Evolutionary conservation across 129 eudicot species (phyloP), one percentile per base, ranked within the genome.

Genomic region (Artemisia annua): DNA sequence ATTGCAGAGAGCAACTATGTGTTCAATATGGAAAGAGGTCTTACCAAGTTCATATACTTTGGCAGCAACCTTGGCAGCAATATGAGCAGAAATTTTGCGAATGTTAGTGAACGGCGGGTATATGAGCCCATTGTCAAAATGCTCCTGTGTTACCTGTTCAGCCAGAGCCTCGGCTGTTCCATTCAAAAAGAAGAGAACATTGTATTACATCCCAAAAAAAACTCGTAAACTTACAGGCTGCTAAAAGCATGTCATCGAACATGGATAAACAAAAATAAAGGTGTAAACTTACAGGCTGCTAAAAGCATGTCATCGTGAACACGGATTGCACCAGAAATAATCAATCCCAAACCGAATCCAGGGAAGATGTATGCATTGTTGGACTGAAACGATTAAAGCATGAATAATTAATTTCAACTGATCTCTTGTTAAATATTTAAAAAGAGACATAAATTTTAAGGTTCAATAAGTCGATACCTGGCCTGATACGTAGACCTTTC

Each of bases 281-380:
- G 20, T 44, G 60, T 43, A 51, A 70, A 85, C 98, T 93, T 84
- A 93, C 98, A 89, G 63, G 98, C 98, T 50, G 87, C 98, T 75
- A 93, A 81, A 65, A 93, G 98, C 98, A 93, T 93, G 79, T 92
- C 97, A 71, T 92, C 96, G 26, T 92, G 97, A 67, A 92, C 97
- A 71, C 97, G 97, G 74, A 92, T 89, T 39, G 98, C 98, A 14
- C 98, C 98, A 73, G 98, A 93, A 16, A 93, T 93, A 14, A 93
- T 85, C 86, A 93, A 75, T 18, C 98, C 98, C 50, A 93, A 91
- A 77, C 98, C 98, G 50, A 93, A 84, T 56, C 98, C 98, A 50
- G 98, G 98, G 83, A 93, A 93, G 49, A 93, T 93, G 81, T 93
- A 93, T n/a, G 98, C 98, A 73, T 93, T 93, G 75, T 93, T 93